These are phyloP conservation scores for Magnusiomyces tetraspermus DNA, from an alignment of 1,139 yeast species.

Conservation along the genomic window DNA sequence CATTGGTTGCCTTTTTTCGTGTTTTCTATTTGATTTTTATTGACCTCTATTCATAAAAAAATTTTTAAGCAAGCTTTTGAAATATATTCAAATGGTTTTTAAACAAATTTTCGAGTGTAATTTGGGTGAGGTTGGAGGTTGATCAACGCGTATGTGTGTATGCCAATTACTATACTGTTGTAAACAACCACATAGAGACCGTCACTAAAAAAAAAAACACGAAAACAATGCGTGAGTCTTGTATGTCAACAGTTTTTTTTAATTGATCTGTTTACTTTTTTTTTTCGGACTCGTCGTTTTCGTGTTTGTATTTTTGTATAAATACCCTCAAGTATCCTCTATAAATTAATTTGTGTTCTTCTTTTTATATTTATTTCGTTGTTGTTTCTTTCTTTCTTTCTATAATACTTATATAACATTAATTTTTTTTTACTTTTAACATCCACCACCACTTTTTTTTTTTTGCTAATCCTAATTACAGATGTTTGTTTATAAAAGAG, in stretches of 20 bases:
- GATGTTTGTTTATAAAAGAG: slow-evolving; percentile 38
- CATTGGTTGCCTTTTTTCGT: no score
- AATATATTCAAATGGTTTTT: no score
- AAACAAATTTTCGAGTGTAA: neutral
- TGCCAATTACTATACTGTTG: neutral
- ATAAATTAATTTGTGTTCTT: neutral
- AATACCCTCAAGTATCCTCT: neutral
- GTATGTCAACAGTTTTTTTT: no score
- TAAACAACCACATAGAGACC: neutral
- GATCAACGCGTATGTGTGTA: neutral
- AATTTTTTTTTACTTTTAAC: no score
- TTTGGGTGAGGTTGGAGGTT: neutral
- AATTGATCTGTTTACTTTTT: neutral
- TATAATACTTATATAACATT: neutral
- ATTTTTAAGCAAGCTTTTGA: no score
- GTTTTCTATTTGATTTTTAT: no score
- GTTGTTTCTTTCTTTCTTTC: neutral
- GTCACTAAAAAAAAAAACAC: no score
- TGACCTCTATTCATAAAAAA: no score
- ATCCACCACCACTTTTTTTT: neutral
- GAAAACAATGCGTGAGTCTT: no score
- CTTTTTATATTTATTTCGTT: neutral
- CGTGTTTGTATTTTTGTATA: neutral
- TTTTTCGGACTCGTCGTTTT: neutral
- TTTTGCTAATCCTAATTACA: neutral